These are phyloP conservation scores for Millerozyma acaciae DNA, from an alignment of 805 yeast species.

Conservation along the genomic window DNA sequence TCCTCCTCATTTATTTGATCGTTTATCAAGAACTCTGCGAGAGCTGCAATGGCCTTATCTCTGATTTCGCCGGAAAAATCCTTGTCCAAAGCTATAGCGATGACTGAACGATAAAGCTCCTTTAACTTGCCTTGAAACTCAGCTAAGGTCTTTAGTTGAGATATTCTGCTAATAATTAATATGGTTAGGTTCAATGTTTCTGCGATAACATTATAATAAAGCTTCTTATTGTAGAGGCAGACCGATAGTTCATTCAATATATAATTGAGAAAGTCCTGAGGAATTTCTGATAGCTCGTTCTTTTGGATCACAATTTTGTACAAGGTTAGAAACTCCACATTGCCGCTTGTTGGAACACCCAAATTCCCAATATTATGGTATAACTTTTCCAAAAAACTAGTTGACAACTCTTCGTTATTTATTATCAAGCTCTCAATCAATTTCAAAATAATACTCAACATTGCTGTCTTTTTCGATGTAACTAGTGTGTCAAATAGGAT, in stretches of 20 bases:
- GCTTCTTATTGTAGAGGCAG: slow-evolving; percentile 21
- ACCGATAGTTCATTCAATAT: slow-evolving; percentile 21
- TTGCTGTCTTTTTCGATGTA: slow-evolving; percentile 14
- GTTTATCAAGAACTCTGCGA: slow-evolving; percentile 18
- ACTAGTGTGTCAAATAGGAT: slow-evolving; percentile 24
- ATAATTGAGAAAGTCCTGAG: slow-evolving; percentile 14
- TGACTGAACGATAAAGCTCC: slow-evolving; percentile 17
- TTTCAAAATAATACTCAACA: slow-evolving; percentile 21
- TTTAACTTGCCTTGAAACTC: too few species aligned
- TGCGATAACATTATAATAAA: slow-evolving; percentile 22
- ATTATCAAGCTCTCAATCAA: slow-evolving; percentile 26
- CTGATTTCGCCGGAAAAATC: slow-evolving; percentile 28
- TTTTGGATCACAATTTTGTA: slow-evolving; percentile 22
- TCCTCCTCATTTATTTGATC: slow-evolving; percentile 7
- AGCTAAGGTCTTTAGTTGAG: too few species aligned
- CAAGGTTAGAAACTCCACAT: slow-evolving; percentile 25
- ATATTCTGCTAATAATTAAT: slow-evolving; percentile 13
- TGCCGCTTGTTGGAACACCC: slow-evolving; percentile 17
- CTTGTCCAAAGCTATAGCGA: slow-evolving; percentile 17
- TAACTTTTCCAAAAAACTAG: slow-evolving; percentile 14
- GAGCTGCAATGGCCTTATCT: slow-evolving; percentile 20
- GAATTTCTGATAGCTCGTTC: slow-evolving; percentile 12
- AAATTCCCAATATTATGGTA: slow-evolving; percentile 15
- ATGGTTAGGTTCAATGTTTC: slow-evolving; percentile 25
- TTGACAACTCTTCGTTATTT: slow-evolving; percentile 12